A percentile compares a stretch with the other conserved stretches of the same genome.
phyloP scores from a whole-genome alignment of 176 grass and related monocot genomes.

The Oryza longistaminata region DNA sequence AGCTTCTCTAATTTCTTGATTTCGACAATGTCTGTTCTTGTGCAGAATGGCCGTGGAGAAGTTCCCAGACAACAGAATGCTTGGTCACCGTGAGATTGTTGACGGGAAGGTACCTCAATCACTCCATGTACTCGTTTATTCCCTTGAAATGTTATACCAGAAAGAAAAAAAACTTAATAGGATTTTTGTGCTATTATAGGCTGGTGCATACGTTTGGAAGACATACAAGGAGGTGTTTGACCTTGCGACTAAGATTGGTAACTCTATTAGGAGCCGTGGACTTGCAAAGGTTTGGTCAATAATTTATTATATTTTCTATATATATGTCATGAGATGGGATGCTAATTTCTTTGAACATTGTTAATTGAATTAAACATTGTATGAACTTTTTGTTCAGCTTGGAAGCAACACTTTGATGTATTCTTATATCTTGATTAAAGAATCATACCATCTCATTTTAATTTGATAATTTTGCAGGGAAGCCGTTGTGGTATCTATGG shows the following conservation, averaged over 20 bases:
- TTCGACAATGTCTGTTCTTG: constrained; percentile 15
- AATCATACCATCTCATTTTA: constrained; percentile 15
- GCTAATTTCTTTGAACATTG: constrained; percentile 21
- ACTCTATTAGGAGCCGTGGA: constrained; percentile 69
- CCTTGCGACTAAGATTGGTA: constrained; percentile 55
- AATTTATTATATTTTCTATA: not conserved
- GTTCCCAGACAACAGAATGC: constrained; percentile 77
- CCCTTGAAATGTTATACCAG: not conserved
- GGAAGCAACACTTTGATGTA: constrained; percentile 9
- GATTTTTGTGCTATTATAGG: constrained; percentile 43
- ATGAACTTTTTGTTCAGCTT: constrained; percentile 4
- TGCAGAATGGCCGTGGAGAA: constrained; percentile 60
- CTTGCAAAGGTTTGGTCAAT: constrained; percentile 56
- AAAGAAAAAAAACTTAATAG: not conserved
- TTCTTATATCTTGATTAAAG: not conserved
- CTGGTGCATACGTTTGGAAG: constrained; percentile 69
- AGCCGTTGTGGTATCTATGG: constrained; percentile 83
- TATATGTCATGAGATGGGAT: constrained; percentile 6
- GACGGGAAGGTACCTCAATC: constrained; percentile 59
- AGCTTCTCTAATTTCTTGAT: constrained; percentile 14
- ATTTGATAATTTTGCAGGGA: constrained; percentile 46
- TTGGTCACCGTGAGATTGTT: constrained; percentile 64
- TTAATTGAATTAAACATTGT: constrained; percentile 9
- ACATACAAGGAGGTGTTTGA: constrained; percentile 76
- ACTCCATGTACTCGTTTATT: constrained; percentile 7